Evolutionary conservation across 1,139 yeast genomes (phyloP), one percentile per base, ranked within the genome.

Genomic region (Yamadazyma dendronema): DNA sequence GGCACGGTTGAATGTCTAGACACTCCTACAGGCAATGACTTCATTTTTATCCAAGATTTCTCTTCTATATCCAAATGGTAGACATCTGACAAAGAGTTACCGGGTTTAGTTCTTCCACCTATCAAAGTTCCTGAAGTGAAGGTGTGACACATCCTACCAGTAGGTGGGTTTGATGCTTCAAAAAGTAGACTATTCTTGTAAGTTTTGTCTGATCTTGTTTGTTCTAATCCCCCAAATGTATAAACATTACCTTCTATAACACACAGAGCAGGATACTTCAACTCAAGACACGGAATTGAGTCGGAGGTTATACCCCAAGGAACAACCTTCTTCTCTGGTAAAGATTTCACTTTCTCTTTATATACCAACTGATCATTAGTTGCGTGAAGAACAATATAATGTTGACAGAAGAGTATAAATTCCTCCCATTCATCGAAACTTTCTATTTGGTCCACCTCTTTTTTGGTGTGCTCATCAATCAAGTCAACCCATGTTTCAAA

Each of bases 391-490:
- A 84, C 67, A 28, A 81, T 67, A 53, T 86, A 86, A 54, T 85
- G 94, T 49, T 84, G 94, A 45, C 89, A 80, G 52, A 84, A 86
- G 13, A 84, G 56, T 21, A 81, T 72, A 46, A 85, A 85, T 56
- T 86, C 95, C 57, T 86, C 95, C 79, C 86, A 76, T 58, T 86
- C 95, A 54, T 86, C 95, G 57, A 86, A 86, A 7, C 75, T 76
- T 54, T 86, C 95, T 19, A 47, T 70, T 2, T 55, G 39, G 11
- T 67, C 68, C 13, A 86, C 73, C 35, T 61, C 57, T 0, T 44
- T 30, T 49, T 74, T 78, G n/a, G 64, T 55, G 0, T 62, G 65
- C 2, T 50, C 49, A 7, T 69, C 56, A 4, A 80, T 63, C 39
- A 64, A 65, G 31, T 50, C 57, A 22, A 52, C 54, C 86, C 95